Conservation (phyloP, 2,329 filamentous ascomycete genomes). For the Colletotrichum sansevieriae region DNA sequence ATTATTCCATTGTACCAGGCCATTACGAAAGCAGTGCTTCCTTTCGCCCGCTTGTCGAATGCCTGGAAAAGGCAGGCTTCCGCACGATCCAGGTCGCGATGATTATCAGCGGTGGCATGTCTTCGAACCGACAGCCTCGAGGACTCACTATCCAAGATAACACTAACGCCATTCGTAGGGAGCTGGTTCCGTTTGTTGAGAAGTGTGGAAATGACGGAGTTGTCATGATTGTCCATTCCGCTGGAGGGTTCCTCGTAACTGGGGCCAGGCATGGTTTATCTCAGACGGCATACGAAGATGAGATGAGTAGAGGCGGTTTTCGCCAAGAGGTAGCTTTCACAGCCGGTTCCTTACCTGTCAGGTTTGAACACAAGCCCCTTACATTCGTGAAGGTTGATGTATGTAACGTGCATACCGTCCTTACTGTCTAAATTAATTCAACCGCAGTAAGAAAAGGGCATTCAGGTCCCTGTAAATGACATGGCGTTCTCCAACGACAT, state of each 20-base stretch:
- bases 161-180: background rate
- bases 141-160: background rate
- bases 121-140: background rate
- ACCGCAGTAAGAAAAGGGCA: background rate
- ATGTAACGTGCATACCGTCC: background rate
- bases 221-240: background rate
- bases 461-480: background rate
- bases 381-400: conserved; percentile 6
- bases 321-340: background rate
- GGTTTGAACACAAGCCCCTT: background rate
- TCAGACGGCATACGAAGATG: background rate
- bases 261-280: conserved; percentile 1
- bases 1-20: conserved; percentile 9
- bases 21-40: background rate
- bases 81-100: background rate
- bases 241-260: background rate
- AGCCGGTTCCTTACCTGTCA: background rate
- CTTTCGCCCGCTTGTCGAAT: background rate
- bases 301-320: background rate
- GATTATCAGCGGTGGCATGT: background rate
- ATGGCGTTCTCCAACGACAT: conserved; percentile 14
- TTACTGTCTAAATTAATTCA: background rate
- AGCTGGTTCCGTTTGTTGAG: background rate
- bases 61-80: conserved; percentile 1
- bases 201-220: conserved; percentile 8